phyloP scores from a whole-genome alignment of 805 yeast species.

The Saccharomyces kudriavzevii region DNA sequence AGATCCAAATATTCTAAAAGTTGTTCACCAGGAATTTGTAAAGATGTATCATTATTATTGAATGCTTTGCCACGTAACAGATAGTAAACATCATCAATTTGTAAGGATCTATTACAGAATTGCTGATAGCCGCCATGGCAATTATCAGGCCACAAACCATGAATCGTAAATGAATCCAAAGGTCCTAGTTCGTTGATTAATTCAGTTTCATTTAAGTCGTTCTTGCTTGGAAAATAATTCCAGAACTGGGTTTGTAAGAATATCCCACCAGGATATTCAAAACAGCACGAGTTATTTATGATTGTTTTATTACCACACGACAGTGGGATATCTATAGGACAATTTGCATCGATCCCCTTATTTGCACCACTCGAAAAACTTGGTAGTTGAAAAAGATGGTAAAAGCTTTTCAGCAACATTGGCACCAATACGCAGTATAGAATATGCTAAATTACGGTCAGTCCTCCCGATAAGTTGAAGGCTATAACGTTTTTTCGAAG shows the following conservation, averaged over 20 bases:
- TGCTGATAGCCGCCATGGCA: slow-evolving; percentile 79
- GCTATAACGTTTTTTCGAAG: background rate
- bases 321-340: slow-evolving; percentile 53
- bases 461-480: background rate
- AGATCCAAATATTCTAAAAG: slow-evolving; percentile 48
- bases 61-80: slow-evolving; percentile 33
- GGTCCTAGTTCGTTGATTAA: slow-evolving; percentile 46
- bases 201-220: slow-evolving; percentile 16
- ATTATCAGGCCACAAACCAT: slow-evolving; percentile 84
- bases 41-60: slow-evolving; percentile 9
- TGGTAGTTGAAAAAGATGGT: background rate
- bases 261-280: slow-evolving; percentile 80
- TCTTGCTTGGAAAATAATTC: slow-evolving; percentile 65
- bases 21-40: slow-evolving; percentile 39
- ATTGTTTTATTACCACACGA: slow-evolving; percentile 53
- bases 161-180: slow-evolving; percentile 62
- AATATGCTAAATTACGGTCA: background rate
- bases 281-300: slow-evolving; percentile 64
- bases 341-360: slow-evolving; percentile 16
- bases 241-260: slow-evolving; percentile 84
- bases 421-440: background rate
- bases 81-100: slow-evolving; percentile 42
- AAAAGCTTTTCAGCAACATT: background rate
- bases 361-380: background rate
- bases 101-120: slow-evolving; percentile 60